Evolutionary conservation across 352 stramenopile species (phyloP).

Genomic region (Phytopythium cucurbitacearum): DNA sequence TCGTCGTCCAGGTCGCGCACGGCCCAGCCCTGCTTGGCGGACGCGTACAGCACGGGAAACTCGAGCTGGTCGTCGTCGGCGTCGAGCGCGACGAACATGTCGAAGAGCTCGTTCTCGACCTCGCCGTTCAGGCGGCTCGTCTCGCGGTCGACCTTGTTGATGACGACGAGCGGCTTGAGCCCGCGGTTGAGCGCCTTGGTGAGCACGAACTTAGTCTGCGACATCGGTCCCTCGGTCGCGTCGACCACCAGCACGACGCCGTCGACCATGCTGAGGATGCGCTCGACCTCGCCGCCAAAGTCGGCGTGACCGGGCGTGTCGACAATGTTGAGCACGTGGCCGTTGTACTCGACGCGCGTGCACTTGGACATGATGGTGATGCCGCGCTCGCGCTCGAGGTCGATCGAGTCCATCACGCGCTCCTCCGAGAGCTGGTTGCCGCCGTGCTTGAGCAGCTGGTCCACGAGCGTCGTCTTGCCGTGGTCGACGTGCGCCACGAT

Average conservation of each 20-base stretch:
- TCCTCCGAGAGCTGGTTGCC: constrained; percentile 85
- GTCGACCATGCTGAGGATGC: constrained; percentile 97
- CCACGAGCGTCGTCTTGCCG: constrained; percentile 98
- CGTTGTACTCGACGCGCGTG: constrained; percentile 94
- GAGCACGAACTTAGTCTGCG: constrained; percentile 99
- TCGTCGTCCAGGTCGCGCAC: constrained; percentile 84
- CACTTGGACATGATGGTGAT: constrained; percentile 99
- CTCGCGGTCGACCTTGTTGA: constrained; percentile 98
- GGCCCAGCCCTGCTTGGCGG: constrained; percentile 95
- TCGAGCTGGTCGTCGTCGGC: constrained; percentile 95
- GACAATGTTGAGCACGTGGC: constrained; percentile 95
- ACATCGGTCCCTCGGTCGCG: constrained; percentile 96
- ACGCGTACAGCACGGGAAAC: constrained; percentile 96
- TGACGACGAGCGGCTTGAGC: constrained; percentile 94
- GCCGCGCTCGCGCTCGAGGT: constrained; percentile 96
- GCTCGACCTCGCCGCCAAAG: constrained; percentile 98
- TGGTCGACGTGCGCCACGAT: constrained; percentile 97
- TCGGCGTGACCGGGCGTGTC: constrained; percentile 98
- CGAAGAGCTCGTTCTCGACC: constrained; percentile 96
- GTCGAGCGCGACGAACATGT: constrained; percentile 95
- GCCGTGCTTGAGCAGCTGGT: constrained; percentile 96
- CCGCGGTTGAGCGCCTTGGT: constrained; percentile 92
- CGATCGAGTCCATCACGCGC: constrained; percentile 98
- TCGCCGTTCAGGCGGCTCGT: constrained; percentile 90
- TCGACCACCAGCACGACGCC: constrained; percentile 97